phyloP scores from a whole-genome alignment of 805 yeast species.

The Ogataea pilisensis region DNA sequence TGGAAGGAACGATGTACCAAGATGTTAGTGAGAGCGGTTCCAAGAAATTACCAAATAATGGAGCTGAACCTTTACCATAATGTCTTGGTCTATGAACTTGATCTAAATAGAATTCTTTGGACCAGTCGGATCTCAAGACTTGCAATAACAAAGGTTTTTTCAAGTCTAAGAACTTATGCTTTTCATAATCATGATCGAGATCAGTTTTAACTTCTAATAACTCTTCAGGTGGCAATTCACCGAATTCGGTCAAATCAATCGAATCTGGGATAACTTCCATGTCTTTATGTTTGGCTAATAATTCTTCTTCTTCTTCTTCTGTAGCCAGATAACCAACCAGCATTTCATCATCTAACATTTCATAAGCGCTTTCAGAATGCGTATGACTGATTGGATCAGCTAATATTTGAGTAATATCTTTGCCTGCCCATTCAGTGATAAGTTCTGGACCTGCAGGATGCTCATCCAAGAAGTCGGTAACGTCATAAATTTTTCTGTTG shows the following conservation, averaged over 20 bases:
- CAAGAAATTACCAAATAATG: constrained; percentile 87
- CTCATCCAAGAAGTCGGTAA: constrained; percentile 65
- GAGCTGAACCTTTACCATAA: constrained; percentile 96
- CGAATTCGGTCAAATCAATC: constrained; percentile 52
- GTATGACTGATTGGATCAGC: constrained; percentile 66
- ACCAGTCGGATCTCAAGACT: constrained; percentile 68
- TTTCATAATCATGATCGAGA: constrained; percentile 59
- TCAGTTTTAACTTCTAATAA: constrained; percentile 78
- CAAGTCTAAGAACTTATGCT: constrained; percentile 84
- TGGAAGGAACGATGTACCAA: constrained; percentile 86
- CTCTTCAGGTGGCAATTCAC: constrained; percentile 68
- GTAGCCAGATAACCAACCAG: constrained; percentile 83
- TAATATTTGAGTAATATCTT: constrained; percentile 67
- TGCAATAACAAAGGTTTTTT: constrained; percentile 78
- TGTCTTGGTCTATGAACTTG: constrained; percentile 98
- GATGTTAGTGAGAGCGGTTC: constrained; percentile 91
- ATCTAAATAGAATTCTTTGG: constrained; percentile 87
- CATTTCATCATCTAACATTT: constrained; percentile 81
- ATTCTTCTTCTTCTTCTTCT: constrained; percentile 66
- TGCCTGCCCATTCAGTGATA: constrained; percentile 55
- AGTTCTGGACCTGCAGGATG: constrained; percentile 68
- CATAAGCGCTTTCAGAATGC: constrained; percentile 86
- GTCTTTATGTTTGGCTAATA: constrained; percentile 52
- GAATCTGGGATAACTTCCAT: constrained; percentile 37
- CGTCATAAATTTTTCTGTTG: constrained; percentile 79